Conservation (phyloP, 2,329 filamentous ascomycete species). For the Fusarium denticulatum region DNA sequence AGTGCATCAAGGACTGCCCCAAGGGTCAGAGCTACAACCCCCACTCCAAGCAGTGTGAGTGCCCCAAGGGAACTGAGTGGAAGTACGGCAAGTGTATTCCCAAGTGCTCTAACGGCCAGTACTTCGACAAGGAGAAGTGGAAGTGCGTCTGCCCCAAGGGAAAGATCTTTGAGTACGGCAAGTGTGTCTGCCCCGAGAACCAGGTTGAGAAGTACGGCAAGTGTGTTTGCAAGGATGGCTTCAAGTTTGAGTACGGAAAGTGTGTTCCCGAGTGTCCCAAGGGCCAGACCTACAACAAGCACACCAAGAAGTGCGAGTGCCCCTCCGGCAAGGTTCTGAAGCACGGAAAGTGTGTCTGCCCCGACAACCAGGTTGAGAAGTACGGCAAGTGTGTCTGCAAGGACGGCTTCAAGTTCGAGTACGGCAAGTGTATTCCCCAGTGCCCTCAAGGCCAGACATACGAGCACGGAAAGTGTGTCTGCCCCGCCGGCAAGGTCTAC, state of each 20-base stretch:
- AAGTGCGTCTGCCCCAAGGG: conserved; percentile 29
- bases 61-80: conserved; percentile 12
- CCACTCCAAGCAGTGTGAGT: not conserved
- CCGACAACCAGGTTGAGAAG: not conserved
- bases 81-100: conserved; percentile 17
- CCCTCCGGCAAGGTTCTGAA: conserved; percentile 6
- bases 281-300: not conserved
- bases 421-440: conserved; percentile 15
- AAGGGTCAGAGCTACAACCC: conserved; percentile 9
- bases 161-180: conserved; percentile 15
- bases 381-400: conserved; percentile 7
- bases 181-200: conserved; percentile 15
- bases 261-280: conserved; percentile 11
- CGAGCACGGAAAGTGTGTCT: conserved; percentile 18
- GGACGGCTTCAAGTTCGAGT: conserved; percentile 5
- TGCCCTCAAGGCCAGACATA: conserved; percentile 8
- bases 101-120: conserved; percentile 8
- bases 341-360: conserved; percentile 13
- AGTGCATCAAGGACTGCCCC: conserved; percentile 7
- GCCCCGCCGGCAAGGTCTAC: conserved; percentile 16
- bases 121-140: not conserved
- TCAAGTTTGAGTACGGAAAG: conserved; percentile 15
- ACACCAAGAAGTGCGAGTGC: conserved; percentile 15
- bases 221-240: conserved; percentile 9
- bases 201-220: not conserved